Evolutionary conservation across 2,329 filamentous ascomycete genomes (phyloP), one percentile per base, ranked within the genome.

Genomic region (Plenodomus tracheiphilus): DNA sequence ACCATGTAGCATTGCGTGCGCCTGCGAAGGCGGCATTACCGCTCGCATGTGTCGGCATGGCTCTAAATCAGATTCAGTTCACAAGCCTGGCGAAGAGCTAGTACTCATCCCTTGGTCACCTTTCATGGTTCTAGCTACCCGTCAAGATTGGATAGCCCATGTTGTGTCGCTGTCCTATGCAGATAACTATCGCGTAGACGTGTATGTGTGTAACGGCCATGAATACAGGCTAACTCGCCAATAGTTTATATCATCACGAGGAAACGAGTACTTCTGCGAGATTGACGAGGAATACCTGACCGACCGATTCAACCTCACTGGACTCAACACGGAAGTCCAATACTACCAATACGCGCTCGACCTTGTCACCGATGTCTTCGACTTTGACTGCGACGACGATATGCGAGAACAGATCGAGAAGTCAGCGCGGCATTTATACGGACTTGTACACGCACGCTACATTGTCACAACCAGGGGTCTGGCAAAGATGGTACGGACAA

Each of bases 311-410:
- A 99, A 99, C 76, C 80, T 99, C 53, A 99, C 94, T 0, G 94
- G 94, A 32, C 83, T 99, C 42, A 97, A 97, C 76, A 93, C 91
- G 30, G 94, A 99, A 72, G 94, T 99, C 13, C 90, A 96, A 69
- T 97, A 97, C 79, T 99, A 99, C 69, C 94, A 99, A 75, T 97
- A 99, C 83, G 94, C 94, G 15, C 83, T 99, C 39, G 94, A 99
- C 70, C 85, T 99, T 15, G 91, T 99, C 49, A 99, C 94, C 42
- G 94, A 99, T 67, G 93, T 97, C 41, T 99, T 99, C 75, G 94
- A 99, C 70, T 86, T 97, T 67, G 94, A 99, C 74, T 97, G 94
- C 76, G 93, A 97, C 71, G 94, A 99, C 74, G 93, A 97, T 65
- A 95, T 97, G 86, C 85, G 94, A 56, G 94, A 97, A 78, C 90